Percentiles rank a stretch among this genome's conserved stretches.
phyloP scores from a whole-genome alignment of 352 stramenopile species.

The Globisporangium polare region DNA sequence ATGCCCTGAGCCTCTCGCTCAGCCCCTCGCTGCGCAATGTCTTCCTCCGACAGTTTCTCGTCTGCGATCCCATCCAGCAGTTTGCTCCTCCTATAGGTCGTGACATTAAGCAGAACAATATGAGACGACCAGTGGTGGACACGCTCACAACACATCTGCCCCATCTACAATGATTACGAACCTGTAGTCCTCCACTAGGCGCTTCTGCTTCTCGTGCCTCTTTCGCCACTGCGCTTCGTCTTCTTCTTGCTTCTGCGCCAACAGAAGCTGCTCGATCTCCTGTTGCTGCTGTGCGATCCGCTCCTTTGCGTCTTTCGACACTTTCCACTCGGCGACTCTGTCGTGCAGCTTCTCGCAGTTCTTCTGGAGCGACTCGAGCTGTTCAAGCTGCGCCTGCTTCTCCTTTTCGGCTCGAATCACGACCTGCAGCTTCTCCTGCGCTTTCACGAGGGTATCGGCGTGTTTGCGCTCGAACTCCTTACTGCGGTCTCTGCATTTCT shows the following conservation, averaged over 20 bases:
- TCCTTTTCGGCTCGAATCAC: conserved; percentile 27
- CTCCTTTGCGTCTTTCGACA: conserved; percentile 47
- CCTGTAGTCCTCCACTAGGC: conserved; percentile 59
- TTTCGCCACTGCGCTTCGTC: conserved; percentile 38
- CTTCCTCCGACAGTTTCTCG: conserved; percentile 32
- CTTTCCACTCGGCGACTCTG: conserved; percentile 46
- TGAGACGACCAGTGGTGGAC: background rate
- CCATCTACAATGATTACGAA: conserved; percentile 4
- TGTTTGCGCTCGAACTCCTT: conserved; percentile 39
- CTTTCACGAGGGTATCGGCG: conserved; percentile 22
- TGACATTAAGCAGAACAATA: background rate
- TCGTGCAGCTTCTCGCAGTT: conserved; percentile 38
- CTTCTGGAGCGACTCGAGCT: conserved; percentile 33
- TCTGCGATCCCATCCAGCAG: conserved; percentile 37
- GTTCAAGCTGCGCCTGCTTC: conserved; percentile 21
- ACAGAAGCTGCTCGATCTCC: conserved; percentile 43
- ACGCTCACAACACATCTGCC: background rate
- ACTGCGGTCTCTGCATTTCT: conserved; percentile 50
- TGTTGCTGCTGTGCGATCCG: conserved; percentile 54
- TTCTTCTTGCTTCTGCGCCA: conserved; percentile 32
- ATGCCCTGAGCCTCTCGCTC: conserved; percentile 30
- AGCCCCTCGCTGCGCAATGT: conserved; percentile 28
- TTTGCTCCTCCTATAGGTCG: conserved; percentile 27
- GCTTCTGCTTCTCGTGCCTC: conserved; percentile 44
- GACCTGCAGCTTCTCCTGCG: conserved; percentile 26